Evolutionary conservation across 495 filamentous ascomycete genomes (phyloP).

Genomic region (Mycothermus thermophilus): DNA sequence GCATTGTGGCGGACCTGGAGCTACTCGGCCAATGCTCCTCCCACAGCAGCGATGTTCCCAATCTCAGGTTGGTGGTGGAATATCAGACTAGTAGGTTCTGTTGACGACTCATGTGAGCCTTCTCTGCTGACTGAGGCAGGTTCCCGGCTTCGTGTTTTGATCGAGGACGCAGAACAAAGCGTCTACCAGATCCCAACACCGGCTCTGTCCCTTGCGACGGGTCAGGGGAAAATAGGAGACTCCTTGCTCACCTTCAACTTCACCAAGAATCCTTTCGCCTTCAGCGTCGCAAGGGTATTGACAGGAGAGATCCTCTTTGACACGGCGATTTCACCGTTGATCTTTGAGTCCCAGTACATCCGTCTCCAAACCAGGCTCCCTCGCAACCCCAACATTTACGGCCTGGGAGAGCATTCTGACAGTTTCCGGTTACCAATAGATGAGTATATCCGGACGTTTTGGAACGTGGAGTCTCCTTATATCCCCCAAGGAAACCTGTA

Average conservation of each 20-base stretch:
- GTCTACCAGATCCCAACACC: constrained; percentile 67
- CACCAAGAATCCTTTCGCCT: constrained; percentile 58
- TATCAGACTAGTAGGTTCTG: constrained; percentile 55
- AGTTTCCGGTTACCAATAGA: constrained; percentile 51
- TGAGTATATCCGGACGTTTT: constrained; percentile 67
- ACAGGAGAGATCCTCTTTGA: constrained; percentile 65
- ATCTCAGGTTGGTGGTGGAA: constrained; percentile 54
- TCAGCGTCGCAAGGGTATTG: constrained; percentile 47
- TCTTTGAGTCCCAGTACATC: constrained; percentile 71
- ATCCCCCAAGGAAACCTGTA: constrained; percentile 53
- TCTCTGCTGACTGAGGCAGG: too few species aligned
- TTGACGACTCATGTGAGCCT: constrained; percentile 7
- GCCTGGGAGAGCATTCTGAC: constrained; percentile 69
- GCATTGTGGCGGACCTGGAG: constrained; percentile 49
- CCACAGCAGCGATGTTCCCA: constrained; percentile 52
- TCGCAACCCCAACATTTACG: constrained; percentile 56
- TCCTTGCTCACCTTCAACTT: constrained; percentile 50
- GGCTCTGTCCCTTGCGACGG: constrained; percentile 49
- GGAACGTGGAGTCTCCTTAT: constrained; percentile 62
- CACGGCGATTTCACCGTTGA: constrained; percentile 50
- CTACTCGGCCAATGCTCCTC: constrained; percentile 51
- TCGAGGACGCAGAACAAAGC: constrained; percentile 54
- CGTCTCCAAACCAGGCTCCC: constrained; percentile 57
- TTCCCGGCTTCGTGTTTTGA: constrained; percentile 65
- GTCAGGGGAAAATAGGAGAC: constrained; percentile 7